These are phyloP conservation scores for Rhododendron kiyosumense DNA, from an alignment of 148 eudicot species.

Conservation along the genomic window DNA sequence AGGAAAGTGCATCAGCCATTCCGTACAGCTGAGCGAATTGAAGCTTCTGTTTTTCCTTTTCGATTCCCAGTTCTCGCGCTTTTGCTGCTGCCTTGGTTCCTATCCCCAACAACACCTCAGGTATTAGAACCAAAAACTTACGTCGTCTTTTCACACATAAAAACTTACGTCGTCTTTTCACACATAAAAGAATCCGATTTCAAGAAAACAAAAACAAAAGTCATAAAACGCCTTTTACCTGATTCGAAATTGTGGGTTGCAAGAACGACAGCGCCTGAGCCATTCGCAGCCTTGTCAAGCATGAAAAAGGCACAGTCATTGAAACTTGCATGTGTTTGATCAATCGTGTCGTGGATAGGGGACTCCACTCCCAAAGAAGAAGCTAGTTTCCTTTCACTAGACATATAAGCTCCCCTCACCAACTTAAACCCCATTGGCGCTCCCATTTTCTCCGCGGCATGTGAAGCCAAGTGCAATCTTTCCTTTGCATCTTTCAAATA, in stretches of 20 bases:
- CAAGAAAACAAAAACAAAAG: background rate
- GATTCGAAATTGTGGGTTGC: slow-evolving; percentile 93
- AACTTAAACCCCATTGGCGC: slow-evolving; percentile 74
- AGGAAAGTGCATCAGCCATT: slow-evolving; percentile 77
- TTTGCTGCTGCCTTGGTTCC: slow-evolving; percentile 59
- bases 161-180: background rate
- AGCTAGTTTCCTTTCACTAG: slow-evolving; percentile 61
- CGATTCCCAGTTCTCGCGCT: slow-evolving; percentile 57
- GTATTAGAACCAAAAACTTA: background rate
- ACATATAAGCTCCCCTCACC: slow-evolving; percentile 92
- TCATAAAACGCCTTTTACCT: slow-evolving; percentile 30
- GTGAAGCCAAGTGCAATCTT: slow-evolving; percentile 36
- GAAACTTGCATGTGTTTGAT: slow-evolving; percentile 69
- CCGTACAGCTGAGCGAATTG: slow-evolving; percentile 90
- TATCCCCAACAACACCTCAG: slow-evolving; percentile 4
- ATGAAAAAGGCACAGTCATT: slow-evolving; percentile 68
- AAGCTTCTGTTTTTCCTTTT: slow-evolving; percentile 41
- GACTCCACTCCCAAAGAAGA: slow-evolving; percentile 56
- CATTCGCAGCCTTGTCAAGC: slow-evolving; percentile 57
- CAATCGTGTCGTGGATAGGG: slow-evolving; percentile 60
- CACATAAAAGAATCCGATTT: background rate
- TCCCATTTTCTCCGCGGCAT: slow-evolving; percentile 59
- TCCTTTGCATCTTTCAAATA: slow-evolving; percentile 78
- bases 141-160: background rate
- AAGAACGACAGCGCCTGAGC: slow-evolving; percentile 58